A percentile compares a stretch with the other conserved stretches of the same genome.
phyloP scores from a whole-genome alignment of 2,329 filamentous ascomycete species.

The Beauveria bassiana region DNA sequence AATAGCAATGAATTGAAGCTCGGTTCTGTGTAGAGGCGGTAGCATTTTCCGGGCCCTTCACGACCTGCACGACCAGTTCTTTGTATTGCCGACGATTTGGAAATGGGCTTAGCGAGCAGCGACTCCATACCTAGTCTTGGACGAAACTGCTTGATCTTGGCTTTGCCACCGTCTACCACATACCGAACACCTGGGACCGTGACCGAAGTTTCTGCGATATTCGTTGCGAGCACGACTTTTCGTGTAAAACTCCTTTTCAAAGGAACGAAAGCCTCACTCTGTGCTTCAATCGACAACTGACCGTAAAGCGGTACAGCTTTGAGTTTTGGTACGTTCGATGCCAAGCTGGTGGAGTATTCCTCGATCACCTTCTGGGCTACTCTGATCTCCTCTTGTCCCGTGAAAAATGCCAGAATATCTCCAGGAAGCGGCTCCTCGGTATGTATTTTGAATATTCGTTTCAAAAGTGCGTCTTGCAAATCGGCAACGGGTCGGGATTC shows the following conservation, averaged over 20 bases:
- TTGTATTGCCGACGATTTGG: slow-evolving; percentile 87
- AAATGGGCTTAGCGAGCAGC: slow-evolving; percentile 81
- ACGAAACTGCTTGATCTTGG: slow-evolving; percentile 88
- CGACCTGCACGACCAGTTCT: slow-evolving; percentile 85
- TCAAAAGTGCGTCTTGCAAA: slow-evolving; percentile 72
- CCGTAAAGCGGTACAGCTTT: slow-evolving; percentile 78
- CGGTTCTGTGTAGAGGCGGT: slow-evolving; percentile 75
- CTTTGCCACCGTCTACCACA: slow-evolving; percentile 88
- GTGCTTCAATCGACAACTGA: slow-evolving; percentile 76
- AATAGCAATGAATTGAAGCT: slow-evolving; percentile 64
- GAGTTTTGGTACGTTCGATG: slow-evolving; percentile 65
- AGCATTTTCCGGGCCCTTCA: slow-evolving; percentile 87
- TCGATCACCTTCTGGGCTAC: slow-evolving; percentile 71
- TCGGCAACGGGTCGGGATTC: slow-evolving; percentile 68
- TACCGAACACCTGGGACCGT: slow-evolving; percentile 89
- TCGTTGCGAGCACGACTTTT: slow-evolving; percentile 88
- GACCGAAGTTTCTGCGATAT: slow-evolving; percentile 97
- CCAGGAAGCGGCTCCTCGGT: slow-evolving; percentile 84
- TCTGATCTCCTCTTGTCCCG: slow-evolving; percentile 90
- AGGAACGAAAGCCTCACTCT: slow-evolving; percentile 78
- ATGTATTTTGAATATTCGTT: slow-evolving; percentile 80
- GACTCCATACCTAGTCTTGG: slow-evolving; percentile 81
- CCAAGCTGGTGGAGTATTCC: slow-evolving; percentile 66
- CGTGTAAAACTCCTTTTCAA: slow-evolving; percentile 64
- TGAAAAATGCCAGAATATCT: slow-evolving; percentile 86